Conservation (phyloP, 2,329 filamentous ascomycete species). For the Talaromyces sp. region DNA sequence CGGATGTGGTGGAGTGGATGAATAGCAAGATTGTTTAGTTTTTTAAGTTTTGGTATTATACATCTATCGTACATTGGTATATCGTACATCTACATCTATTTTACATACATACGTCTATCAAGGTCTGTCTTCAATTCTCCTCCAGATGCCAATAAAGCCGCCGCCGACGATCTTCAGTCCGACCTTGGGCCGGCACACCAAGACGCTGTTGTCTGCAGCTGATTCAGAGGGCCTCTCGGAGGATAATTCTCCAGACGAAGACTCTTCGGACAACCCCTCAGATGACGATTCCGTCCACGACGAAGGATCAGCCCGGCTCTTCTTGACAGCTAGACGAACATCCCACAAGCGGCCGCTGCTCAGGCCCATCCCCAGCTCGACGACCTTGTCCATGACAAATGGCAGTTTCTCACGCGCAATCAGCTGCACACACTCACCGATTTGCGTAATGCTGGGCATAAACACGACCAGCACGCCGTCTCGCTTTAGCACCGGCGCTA, state of each 20-base stretch:
- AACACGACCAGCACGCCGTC: constrained; percentile 66
- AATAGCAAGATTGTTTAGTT: neutral
- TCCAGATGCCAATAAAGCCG: constrained; percentile 49
- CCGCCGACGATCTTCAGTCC: constrained; percentile 43
- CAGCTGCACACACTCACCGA: constrained; percentile 57
- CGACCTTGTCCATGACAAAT: constrained; percentile 41
- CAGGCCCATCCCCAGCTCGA: constrained; percentile 42
- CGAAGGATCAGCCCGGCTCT: constrained; percentile 28
- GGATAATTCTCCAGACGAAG: neutral
- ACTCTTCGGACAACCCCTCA: neutral
- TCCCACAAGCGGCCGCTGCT: constrained; percentile 45
- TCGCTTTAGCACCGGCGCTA: constrained; percentile 51
- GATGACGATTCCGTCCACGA: constrained; percentile 14
- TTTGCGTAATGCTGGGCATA: constrained; percentile 72
- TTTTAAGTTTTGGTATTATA: neutral
- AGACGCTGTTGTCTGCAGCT: constrained; percentile 26
- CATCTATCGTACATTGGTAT: neutral
- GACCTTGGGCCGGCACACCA: constrained; percentile 51
- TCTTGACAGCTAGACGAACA: constrained; percentile 36
- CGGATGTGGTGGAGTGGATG: constrained; percentile 64
- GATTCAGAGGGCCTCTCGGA: neutral
- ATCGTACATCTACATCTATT: neutral
- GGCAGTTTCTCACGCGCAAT: constrained; percentile 52
- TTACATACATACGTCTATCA: neutral
- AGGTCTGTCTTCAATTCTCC: constrained; percentile 31